Conservation (phyloP, 2,329 filamentous ascomycete species). For the Aspergillus ochraceoroseus region DNA sequence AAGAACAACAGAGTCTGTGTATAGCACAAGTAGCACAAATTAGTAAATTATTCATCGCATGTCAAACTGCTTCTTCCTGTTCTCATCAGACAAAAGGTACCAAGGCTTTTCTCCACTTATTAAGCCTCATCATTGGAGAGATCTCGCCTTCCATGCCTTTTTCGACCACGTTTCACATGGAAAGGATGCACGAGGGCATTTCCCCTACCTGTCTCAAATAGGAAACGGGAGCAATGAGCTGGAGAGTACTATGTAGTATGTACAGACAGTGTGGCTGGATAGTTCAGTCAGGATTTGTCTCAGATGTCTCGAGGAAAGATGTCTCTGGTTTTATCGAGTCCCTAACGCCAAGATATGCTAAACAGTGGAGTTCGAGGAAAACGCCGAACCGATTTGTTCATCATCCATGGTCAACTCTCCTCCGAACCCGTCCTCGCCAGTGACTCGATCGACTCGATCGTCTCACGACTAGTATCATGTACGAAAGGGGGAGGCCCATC, state of each 20-base stretch:
- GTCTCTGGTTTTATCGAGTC: conserved; percentile 16
- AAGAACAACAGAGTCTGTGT: no score
- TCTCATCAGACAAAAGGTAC: neutral
- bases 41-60: neutral
- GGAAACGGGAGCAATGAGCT: conserved; percentile 12
- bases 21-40: conserved; percentile 1
- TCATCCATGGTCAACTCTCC: conserved; percentile 7
- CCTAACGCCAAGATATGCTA: conserved; percentile 19
- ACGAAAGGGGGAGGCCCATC: neutral
- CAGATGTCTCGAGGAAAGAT: conserved; percentile 13
- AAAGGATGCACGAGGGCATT: conserved; percentile 16
- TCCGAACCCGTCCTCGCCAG: conserved; percentile 5
- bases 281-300: conserved; percentile 3
- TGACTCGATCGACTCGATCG: conserved; percentile 12
- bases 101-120: conserved; percentile 7
- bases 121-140: neutral
- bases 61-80: neutral
- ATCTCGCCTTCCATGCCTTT: neutral
- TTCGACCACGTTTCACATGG: conserved; percentile 18
- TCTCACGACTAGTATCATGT: conserved; percentile 8
- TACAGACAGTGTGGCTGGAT: conserved; percentile 1
- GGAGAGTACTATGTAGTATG: no score
- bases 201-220: conserved; percentile 11
- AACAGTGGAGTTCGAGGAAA: conserved; percentile 10
- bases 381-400: conserved; percentile 11